Conservation (phyloP, 345 rosid species). For the Alliaria petiolata region DNA sequence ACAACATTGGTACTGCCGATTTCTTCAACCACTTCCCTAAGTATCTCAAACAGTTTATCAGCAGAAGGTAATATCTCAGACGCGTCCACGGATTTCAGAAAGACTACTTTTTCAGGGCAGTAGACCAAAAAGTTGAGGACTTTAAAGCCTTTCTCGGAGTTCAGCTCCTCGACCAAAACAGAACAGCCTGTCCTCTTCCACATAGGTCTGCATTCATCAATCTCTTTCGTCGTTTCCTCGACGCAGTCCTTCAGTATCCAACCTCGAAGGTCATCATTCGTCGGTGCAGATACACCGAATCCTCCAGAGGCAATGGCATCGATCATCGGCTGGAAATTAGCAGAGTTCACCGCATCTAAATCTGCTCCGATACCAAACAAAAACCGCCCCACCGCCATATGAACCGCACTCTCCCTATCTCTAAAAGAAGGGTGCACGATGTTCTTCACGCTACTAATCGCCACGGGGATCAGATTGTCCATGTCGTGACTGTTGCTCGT, state of each 20-base stretch:
- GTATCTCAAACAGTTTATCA: constrained; percentile 50
- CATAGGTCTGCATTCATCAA: constrained; percentile 33
- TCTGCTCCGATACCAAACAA: constrained; percentile 82
- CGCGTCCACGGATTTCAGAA: constrained; percentile 64
- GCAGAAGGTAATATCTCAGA: constrained; percentile 47
- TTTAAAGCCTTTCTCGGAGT: constrained; percentile 43
- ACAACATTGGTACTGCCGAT: constrained; percentile 63
- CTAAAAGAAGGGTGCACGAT: constrained; percentile 21
- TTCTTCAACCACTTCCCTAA: constrained; percentile 72
- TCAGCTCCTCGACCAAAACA: constrained; percentile 63
- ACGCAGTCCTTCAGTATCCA: constrained; percentile 66
- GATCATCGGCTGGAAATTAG: constrained; percentile 60
- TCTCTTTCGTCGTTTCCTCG: constrained; percentile 59
- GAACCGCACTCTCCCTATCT: constrained; percentile 36
- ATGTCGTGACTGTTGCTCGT: constrained; percentile 22
- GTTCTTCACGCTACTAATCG: constrained; percentile 32
- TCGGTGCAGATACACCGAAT: constrained; percentile 41
- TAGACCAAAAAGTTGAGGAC: constrained; percentile 54
- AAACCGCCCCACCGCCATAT: constrained; percentile 62
- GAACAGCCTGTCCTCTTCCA: constrained; percentile 84
- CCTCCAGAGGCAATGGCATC: constrained; percentile 64
- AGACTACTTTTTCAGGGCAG: constrained; percentile 59
- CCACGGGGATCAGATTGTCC: constrained; percentile 29
- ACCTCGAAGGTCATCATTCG: constrained; percentile 59
- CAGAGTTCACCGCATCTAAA: constrained; percentile 60